These are phyloP conservation scores for Pseudocercospora eumusae DNA, from an alignment of 2,329 filamentous ascomycete genomes.

Conservation along the genomic window DNA sequence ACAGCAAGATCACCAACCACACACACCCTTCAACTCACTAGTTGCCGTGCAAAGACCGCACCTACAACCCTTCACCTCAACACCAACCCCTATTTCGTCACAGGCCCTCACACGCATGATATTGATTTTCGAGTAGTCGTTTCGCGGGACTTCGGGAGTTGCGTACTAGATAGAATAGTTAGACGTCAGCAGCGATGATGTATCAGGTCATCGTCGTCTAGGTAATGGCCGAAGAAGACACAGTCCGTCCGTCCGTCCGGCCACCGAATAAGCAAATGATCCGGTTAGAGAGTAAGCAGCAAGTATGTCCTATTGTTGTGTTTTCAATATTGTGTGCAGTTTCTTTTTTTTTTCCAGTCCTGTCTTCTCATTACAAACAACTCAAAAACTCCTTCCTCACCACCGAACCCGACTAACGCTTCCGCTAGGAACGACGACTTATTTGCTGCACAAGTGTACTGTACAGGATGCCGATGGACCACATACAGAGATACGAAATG, in stretches of 20 bases:
- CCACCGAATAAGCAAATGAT: not conserved
- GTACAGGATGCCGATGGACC: slow-evolving; percentile 2
- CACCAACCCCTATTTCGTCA: not conserved
- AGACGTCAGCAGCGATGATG: not conserved
- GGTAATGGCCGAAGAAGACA: slow-evolving; percentile 2
- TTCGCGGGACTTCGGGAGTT: not conserved
- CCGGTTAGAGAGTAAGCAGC: not conserved
- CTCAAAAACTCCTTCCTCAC: not conserved
- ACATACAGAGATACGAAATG: slow-evolving; percentile 19
- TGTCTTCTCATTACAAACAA: slow-evolving; percentile 13
- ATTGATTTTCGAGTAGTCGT: not conserved
- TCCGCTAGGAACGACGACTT: slow-evolving; percentile 3
- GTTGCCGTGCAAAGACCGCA: not conserved
- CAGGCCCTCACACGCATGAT: no score
- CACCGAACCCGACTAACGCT: not conserved
- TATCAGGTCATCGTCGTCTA: slow-evolving; percentile 1
- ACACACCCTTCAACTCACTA: not conserved
- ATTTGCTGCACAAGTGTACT: slow-evolving; percentile 2
- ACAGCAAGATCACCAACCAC: slow-evolving; percentile 2
- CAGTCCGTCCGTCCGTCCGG: not conserved
- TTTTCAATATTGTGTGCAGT: not conserved
- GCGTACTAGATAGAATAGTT: not conserved
- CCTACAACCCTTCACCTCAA: not conserved
- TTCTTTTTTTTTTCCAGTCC: slow-evolving; percentile 5
- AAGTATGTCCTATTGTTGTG: not conserved